Base-by-base conservation (phyloP, 2,329 filamentous ascomycete genomes). In the Rhinocladiella mackenziei region DNA sequence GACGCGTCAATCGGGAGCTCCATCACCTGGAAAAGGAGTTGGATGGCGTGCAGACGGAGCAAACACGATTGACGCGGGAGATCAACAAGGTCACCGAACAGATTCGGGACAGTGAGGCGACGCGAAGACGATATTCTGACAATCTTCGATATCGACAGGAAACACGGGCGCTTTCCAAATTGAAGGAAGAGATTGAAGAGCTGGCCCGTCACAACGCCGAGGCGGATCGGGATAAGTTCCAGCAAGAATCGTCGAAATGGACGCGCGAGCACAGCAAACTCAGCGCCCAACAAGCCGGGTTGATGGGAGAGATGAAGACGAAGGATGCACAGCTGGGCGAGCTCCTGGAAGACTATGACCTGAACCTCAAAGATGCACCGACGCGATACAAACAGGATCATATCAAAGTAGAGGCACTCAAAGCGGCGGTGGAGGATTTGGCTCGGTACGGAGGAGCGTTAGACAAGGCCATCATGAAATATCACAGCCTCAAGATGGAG, bases 391-490 rank as follows among this genome's bases (percentile, higher is more conserved):
- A 88, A 56, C 83, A 94, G 68, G 78, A 85, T 5, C 86, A 94
- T 63, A 88, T 97, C 69, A 84, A 85, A 56, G 86, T 95, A 1
- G 87, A 82, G 68, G 94, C 89, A 1, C 96, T 88, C 36, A 94
- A 89, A 65, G 91, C 89, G 3, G 91, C 89, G 2, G 86, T 95
- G 42, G 88, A 94, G 45, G 92, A 98, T 62, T 72, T 98, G 25
- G 84, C 77, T 5, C 84, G 86, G 29, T 97, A 94, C 62, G 76
- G 80, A 31, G 75, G 79, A 7, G 92, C 92, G 5, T 76, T 98
- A 9, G 91, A 97, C 71, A 88, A 92, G 51, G 94, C 92, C 34
- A 94, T 98, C 60, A 96, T 98, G 87, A 87, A 86, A 60, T 98
- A 91, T 62, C 92, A 98, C 69, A 78, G 83, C 20, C 72, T 95